Conservation (phyloP, 2,329 filamentous ascomycete genomes). For the Diaporthe eres region DNA sequence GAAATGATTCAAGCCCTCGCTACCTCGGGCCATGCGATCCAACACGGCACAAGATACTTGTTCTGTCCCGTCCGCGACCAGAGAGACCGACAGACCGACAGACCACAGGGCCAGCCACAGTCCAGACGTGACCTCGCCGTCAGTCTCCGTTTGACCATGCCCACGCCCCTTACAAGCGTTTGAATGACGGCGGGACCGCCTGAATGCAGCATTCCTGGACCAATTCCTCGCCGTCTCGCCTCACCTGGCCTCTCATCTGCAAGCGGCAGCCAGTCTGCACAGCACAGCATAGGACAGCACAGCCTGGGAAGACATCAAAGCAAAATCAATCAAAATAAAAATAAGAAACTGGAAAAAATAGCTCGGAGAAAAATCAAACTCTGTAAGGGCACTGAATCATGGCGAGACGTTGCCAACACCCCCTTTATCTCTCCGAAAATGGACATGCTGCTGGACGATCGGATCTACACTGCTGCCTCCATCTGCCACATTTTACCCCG, state of each 20-base stretch:
- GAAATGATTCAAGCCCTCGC: constrained; percentile 14
- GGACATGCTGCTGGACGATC: neutral
- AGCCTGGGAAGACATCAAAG: neutral
- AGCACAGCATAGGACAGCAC: neutral
- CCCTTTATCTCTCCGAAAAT: constrained; percentile 7
- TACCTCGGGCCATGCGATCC: neutral
- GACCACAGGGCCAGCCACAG: constrained; percentile 21
- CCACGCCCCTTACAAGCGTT: neutral
- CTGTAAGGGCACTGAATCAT: constrained; percentile 14
- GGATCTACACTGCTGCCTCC: constrained; percentile 9
- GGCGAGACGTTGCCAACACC: constrained; percentile 23
- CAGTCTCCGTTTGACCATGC: neutral
- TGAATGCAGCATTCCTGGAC: neutral
- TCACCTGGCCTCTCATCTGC: too few relatives aligned
- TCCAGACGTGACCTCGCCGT: constrained; percentile 4
- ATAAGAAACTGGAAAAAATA: neutral
- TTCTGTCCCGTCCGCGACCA: neutral
- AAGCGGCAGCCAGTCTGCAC: neutral
- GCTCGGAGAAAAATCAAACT: neutral
- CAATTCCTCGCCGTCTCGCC: neutral
- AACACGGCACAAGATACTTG: neutral
- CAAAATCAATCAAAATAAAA: neutral
- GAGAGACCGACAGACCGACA: neutral
- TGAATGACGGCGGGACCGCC: neutral
- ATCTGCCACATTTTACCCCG: neutral